Conservation (phyloP, 1,284 basidiomycete species). For the Caloboletus inedulis region DNA sequence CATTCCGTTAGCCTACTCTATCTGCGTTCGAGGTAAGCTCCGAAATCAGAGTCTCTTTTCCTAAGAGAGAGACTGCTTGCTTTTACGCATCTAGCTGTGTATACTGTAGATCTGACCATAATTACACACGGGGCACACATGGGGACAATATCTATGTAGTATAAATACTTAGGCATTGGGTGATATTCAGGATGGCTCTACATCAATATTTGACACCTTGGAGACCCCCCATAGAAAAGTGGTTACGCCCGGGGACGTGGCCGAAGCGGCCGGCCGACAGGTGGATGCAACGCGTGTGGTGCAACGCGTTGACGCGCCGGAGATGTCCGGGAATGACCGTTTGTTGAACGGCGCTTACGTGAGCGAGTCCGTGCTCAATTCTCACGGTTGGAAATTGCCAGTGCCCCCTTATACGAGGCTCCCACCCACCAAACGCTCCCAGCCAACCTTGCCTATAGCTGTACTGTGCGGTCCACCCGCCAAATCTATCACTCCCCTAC, state of each 20-base stretch:
- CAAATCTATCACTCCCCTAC: slow-evolving; percentile 32
- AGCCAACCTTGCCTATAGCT: slow-evolving; percentile 39
- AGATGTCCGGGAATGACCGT: slow-evolving; percentile 21
- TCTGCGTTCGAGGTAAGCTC: slow-evolving; percentile 14
- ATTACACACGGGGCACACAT: slow-evolving; percentile 6
- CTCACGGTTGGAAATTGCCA: slow-evolving; percentile 34
- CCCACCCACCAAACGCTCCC: slow-evolving; percentile 38
- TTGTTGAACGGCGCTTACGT: slow-evolving; percentile 37
- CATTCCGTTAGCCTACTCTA: background rate
- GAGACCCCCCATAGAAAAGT: slow-evolving; percentile 20
- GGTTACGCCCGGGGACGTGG: slow-evolving; percentile 12
- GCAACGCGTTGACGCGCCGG: slow-evolving; percentile 25
- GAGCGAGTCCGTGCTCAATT: slow-evolving; percentile 38
- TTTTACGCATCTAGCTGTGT: slow-evolving; percentile 14
- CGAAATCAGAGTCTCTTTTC: background rate
- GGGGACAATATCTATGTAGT: slow-evolving; percentile 14
- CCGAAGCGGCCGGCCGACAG: slow-evolving; percentile 28
- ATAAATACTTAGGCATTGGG: background rate
- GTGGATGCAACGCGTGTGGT: background rate
- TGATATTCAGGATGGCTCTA: background rate
- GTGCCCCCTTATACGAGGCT: slow-evolving; percentile 35
- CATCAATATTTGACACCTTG: background rate
- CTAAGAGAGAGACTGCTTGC: slow-evolving; percentile 10
- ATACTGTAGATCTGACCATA: slow-evolving; percentile 22
- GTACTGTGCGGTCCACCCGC: slow-evolving; percentile 35